A percentile compares a stretch with the other conserved stretches of the same genome.
Evolutionary conservation across 495 filamentous ascomycete species (phyloP).

Genomic region (Xylaria intraflava): DNA sequence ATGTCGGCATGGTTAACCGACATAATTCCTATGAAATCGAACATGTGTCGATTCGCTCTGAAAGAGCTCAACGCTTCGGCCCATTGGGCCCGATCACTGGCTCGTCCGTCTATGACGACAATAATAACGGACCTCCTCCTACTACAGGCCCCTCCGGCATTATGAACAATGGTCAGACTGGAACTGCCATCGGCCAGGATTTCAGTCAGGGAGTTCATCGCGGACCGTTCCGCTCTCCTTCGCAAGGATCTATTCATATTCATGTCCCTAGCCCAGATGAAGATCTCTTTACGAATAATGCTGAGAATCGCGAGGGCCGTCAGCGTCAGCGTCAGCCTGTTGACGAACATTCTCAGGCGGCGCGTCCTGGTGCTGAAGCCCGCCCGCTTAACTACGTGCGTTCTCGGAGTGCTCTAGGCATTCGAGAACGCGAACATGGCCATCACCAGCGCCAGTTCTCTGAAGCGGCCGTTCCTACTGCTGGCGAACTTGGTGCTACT

Average conservation of each 20-base stretch:
- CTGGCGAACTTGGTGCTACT: background rate
- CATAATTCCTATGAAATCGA: conserved; percentile 2
- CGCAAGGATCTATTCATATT: background rate
- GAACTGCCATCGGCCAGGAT: background rate
- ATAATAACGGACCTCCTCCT: background rate
- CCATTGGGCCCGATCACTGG: background rate
- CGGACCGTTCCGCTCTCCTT: background rate
- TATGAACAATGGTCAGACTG: background rate
- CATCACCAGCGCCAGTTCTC: conserved; percentile 1
- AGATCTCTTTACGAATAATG: background rate
- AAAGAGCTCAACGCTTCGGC: background rate
- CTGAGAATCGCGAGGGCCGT: background rate
- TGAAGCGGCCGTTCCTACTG: background rate
- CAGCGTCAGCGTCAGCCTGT: too few species aligned
- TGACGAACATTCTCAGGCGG: too few species aligned
- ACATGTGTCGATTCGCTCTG: conserved; percentile 1
- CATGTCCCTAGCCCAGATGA: background rate
- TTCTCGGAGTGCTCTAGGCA: conserved; percentile 7
- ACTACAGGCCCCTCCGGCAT: background rate
- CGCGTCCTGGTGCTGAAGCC: too few species aligned
- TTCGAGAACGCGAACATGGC: conserved; percentile 2
- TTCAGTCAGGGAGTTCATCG: too few species aligned
- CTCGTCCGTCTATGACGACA: background rate
- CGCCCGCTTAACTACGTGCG: background rate
- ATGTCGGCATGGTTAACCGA: background rate